Evolutionary conservation across 441 rosid genomes (phyloP), one percentile per base, ranked within the genome.

Genomic region (Sinapis alba): DNA sequence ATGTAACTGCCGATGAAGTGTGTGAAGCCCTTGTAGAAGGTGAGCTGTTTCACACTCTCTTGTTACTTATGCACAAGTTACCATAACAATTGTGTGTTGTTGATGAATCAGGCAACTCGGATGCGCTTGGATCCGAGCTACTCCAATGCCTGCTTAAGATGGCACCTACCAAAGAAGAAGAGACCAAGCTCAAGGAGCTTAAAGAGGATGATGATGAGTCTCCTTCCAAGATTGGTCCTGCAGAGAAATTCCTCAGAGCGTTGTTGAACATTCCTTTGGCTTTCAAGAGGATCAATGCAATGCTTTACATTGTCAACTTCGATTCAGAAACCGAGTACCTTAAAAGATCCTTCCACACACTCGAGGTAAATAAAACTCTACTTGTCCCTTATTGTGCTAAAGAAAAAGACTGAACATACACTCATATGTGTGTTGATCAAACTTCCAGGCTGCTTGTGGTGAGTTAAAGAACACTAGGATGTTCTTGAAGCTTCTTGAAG

Each of bases 141-240:
- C 93, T 94, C 1, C 94, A 90, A 73, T 86, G 97, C 62, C 83
- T 94, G 73, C 81, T 94, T 26, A 94, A 89, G 86, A 94, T 94
- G 98, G 90, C 98, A 64, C 97, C 98, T 23, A 82, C 92, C 0
- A 85, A 87, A 77, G 98, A 92, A 72, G 98, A 94, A 74, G 97
- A 89, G 68, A 83, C 62, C 3, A 94, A 87, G 72, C 82, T 94
- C 68, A 87, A 85, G 74, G 93, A 89, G 50, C 89, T 84, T 86
- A 92, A 86, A 65, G 72, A 54, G 1, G 59, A 20, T 15, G 94
- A 43, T 50, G 56, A 89, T 57, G 91, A 80, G 71, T 84, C 94
- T 7, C 97, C 86, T 3, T 69, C 80, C 61, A 90, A 92, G 83
- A 78, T 89, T 12, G 97, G 97, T 16, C 92, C 90, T 19, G 98